These are phyloP conservation scores for Clathrus columnatus DNA, from an alignment of 768 basidiomycete species.

Conservation along the genomic window DNA sequence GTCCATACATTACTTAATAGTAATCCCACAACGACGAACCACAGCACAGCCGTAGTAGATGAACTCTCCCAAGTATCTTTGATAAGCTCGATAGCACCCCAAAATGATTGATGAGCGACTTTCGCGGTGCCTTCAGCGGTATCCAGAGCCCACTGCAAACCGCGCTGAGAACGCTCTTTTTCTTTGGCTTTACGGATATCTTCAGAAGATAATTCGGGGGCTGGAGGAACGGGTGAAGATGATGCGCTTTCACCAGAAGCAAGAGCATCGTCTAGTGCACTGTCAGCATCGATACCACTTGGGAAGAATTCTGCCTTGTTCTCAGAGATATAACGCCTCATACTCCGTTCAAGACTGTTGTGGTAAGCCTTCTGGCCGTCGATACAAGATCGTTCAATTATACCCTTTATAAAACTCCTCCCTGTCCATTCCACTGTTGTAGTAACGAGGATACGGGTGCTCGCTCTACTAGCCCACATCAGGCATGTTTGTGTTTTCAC, in stretches of 20 bases:
- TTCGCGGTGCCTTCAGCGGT: constrained; percentile 69
- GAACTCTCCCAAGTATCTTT: constrained; percentile 74
- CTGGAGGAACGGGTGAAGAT: constrained; percentile 13
- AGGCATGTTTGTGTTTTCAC: constrained; percentile 94
- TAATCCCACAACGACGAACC: constrained; percentile 61
- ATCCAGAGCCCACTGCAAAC: constrained; percentile 83
- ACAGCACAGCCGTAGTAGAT: constrained; percentile 61
- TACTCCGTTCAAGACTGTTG: constrained; percentile 68
- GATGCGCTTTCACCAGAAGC: constrained; percentile 26
- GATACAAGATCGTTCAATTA: constrained; percentile 86
- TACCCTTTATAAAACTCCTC: constrained; percentile 92
- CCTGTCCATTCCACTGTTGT: constrained; percentile 95
- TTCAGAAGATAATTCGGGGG: constrained; percentile 24
- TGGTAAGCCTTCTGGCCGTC: constrained; percentile 91
- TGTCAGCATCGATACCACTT: constrained; percentile 59
- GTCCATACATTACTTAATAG: constrained; percentile 78
- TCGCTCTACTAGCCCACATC: constrained; percentile 81
- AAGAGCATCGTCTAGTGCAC: constrained; percentile 34
- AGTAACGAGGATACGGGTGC: constrained; percentile 76
- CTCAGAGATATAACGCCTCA: constrained; percentile 82
- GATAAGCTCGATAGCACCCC: constrained; percentile 68
- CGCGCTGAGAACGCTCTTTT: constrained; percentile 59
- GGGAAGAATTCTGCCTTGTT: constrained; percentile 88
- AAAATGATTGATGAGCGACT: constrained; percentile 63
- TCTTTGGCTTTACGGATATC: constrained; percentile 47